Base-by-base conservation (phyloP, 1,284 basidiomycete genomes). In the Fomitopsis betulina region DNA sequence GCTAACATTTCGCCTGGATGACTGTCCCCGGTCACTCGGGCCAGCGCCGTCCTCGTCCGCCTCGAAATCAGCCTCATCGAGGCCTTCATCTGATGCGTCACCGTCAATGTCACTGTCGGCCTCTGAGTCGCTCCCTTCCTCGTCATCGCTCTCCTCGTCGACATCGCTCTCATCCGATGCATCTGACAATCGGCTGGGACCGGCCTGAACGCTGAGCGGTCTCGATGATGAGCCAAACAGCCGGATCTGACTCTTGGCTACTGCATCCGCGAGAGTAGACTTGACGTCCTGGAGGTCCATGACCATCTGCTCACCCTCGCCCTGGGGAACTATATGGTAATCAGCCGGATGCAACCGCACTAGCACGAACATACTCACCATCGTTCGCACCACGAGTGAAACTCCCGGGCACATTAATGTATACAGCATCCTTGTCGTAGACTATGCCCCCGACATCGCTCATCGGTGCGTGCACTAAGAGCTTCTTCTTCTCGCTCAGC, bases 341-440 rank as follows among this genome's bases (percentile, higher is more conserved):
- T 47, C 21, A 49, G 50, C 39, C 23, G 38, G 35, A 35, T 12
- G 30, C 25, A 32, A 2, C 39, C 12, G 17, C 40, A 43, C 17
- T 52, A 58, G 23, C 52, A 43, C 42, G 57, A 59, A 50, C 1
- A 23, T 33, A 65, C 81, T 55, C 65, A 87, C 87, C 78, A 60
- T 86, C 83, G 12, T 72, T 73, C 59, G 83, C 83, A 12, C 84
- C 86, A 53, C 89, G 81, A 5, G 93, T 89, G 68, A 99, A 99
- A 68, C 83, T 95, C 1, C 97, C 97, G 3, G 94, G 93, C 3
- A 98, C 96, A 69, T 98, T 98, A 66, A 99, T 91, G 79, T 94
- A 99, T 2, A 99, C 96, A 0, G 96, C 94, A 68, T 99, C 97
- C 73, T 98, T 98, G 78, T 99, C 97, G 70, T 97, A 98, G 76